These are phyloP conservation scores for Penicillium rolfsii DNA, from an alignment of 2,329 filamentous ascomycete genomes.

Conservation along the genomic window DNA sequence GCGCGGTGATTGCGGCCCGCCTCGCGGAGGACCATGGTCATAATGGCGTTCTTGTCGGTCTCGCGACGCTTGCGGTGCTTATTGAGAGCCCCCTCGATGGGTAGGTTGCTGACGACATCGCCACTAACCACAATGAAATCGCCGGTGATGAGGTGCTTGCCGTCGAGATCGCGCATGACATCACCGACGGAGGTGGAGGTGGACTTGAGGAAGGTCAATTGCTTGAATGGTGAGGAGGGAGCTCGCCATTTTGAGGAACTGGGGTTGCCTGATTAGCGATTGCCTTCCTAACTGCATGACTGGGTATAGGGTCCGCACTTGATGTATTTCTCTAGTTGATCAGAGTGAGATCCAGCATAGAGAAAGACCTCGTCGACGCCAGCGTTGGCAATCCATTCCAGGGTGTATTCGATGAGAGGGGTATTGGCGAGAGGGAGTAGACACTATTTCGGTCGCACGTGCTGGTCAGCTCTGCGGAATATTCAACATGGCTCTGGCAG, in stretches of 20 bases:
- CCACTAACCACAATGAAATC: conserved; percentile 94
- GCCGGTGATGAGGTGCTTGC: conserved; percentile 78
- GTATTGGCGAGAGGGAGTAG: conserved; percentile 91
- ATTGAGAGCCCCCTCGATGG: conserved; percentile 76
- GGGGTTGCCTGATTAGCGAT: conserved; percentile 18
- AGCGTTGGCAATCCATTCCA: conserved; percentile 93
- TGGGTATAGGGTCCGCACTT: conserved; percentile 48
- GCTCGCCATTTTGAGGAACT: conserved; percentile 73
- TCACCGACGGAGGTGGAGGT: conserved; percentile 88
- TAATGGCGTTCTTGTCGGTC: conserved; percentile 90
- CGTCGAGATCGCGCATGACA: conserved; percentile 90
- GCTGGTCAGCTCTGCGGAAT: not conserved
- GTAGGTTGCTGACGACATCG: conserved; percentile 86
- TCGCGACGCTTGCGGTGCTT: conserved; percentile 79
- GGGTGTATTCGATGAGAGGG: conserved; percentile 94
- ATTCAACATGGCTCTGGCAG: not conserved
- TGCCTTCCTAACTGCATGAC: not conserved
- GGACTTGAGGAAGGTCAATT: conserved; percentile 82
- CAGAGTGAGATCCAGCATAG: conserved; percentile 85
- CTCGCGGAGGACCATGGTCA: conserved; percentile 90
- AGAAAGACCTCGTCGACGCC: conserved; percentile 93
- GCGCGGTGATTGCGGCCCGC: conserved; percentile 75
- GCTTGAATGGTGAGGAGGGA: conserved; percentile 76
- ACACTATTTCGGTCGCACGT: conserved; percentile 63
- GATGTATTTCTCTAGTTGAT: conserved; percentile 86